phyloP scores from a whole-genome alignment of 2,329 filamentous ascomycete species.

The Fulvia fulva region DNA sequence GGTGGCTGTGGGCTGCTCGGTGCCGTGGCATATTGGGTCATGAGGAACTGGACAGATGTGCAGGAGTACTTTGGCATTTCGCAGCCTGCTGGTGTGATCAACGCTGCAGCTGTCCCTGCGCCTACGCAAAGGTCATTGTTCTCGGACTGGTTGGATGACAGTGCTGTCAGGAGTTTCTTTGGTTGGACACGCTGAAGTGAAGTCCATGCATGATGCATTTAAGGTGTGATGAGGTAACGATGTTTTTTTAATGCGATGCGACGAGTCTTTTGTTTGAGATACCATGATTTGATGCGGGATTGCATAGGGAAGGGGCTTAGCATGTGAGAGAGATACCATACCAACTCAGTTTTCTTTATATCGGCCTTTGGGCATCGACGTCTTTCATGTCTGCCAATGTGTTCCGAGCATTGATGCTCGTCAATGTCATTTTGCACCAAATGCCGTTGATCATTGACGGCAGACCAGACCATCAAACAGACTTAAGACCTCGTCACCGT shows the following conservation, averaged over 20 bases:
- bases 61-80: slow-evolving; percentile 27
- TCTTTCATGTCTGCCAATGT: neutral
- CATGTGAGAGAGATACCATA: neutral
- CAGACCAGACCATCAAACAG: no score
- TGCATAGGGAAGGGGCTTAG: neutral
- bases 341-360: neutral
- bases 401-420: neutral
- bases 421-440: neutral
- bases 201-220: neutral
- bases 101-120: slow-evolving; percentile 13
- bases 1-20: slow-evolving; percentile 72
- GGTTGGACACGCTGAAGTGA: neutral
- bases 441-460: no score
- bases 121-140: slow-evolving; percentile 2
- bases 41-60: slow-evolving; percentile 32
- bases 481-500: no score
- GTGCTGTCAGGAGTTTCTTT: neutral
- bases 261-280: neutral
- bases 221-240: slow-evolving; percentile 1
- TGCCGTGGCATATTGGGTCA: slow-evolving; percentile 50
- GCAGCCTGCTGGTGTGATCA: slow-evolving; percentile 9
- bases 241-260: neutral
- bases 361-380: neutral
- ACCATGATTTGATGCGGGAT: neutral
- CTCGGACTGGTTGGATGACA: slow-evolving; percentile 1